Base-by-base conservation (phyloP, 345 rosid species). In the Conringia planisiliqua region DNA sequence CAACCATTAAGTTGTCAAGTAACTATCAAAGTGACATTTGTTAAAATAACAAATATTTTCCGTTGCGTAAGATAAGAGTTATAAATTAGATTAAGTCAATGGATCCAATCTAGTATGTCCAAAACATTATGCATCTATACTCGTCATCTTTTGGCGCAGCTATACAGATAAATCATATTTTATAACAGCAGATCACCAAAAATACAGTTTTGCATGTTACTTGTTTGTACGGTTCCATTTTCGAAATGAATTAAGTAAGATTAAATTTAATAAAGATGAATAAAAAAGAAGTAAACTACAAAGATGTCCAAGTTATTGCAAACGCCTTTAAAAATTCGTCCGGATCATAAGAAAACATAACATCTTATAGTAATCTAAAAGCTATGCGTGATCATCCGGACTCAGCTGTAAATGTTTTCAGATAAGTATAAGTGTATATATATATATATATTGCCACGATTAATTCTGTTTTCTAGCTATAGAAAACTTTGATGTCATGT, bases 61-160 rank as follows among this genome's bases (percentile, higher is more conserved):
- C n/a, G 57, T 24, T 52, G 17, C 26, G 33, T 52, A 12, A 26
- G 58, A 26, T 52, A 52, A 26, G 58, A 33, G 68, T 43, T 38
- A 8, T n/a, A 48, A 47, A 71, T 20, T 52, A 64, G 40, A 62
- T 27, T 26, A 72, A 73, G 71, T 73, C 66, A 32, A 64, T 44
- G 54, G 66, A 55, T 65, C 47, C 59, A 35, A 65, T 65, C 64
- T 40, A 73, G 3, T 64, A 27, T 51, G 48, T 62, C 61, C 62
- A 72, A 62, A 72, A 51, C 42, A 72, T 5, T 13, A 27, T 72
- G 59, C 62, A 72, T 50, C 36, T 32, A 27, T 29, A 38, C 42
- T 72, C 32, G 61, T 71, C 77, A 62, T 52, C 14, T 61, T 42
- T 73, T 54, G 70, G 64, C 57, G 5, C 4, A 40, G 18, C 6